Conservation (phyloP, 768 basidiomycete species). For the Filobasidium wieringae region DNA sequence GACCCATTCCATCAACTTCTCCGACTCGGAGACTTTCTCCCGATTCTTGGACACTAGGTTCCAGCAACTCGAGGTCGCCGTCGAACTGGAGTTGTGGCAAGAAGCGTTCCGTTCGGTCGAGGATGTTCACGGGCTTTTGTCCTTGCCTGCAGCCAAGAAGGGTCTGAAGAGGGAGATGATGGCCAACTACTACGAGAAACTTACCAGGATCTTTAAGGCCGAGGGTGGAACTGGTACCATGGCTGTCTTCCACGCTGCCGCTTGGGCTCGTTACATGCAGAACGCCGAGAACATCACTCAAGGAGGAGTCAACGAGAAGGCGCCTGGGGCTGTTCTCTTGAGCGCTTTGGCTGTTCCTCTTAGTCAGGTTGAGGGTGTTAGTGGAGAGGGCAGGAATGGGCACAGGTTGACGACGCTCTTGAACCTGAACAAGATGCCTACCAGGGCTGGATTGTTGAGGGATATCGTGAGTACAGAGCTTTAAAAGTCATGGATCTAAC, state of each 20-base stretch:
- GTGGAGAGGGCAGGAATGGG: slow-evolving; percentile 51
- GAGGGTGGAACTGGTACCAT: slow-evolving; percentile 45
- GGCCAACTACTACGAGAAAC: slow-evolving; percentile 98
- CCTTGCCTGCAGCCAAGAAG: slow-evolving; percentile 60
- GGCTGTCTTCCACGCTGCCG: slow-evolving; percentile 80
- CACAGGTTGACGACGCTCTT: slow-evolving; percentile 67
- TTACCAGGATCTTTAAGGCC: slow-evolving; percentile 90
- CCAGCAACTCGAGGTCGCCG: slow-evolving; percentile 87
- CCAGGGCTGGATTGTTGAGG: slow-evolving; percentile 67
- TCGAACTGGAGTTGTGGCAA: slow-evolving; percentile 97
- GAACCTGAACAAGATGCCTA: slow-evolving; percentile 70
- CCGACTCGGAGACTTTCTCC: slow-evolving; percentile 85
- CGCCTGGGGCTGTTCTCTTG: slow-evolving; percentile 84
- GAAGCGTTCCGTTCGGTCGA: slow-evolving; percentile 97
- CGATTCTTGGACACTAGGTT: slow-evolving; percentile 95
- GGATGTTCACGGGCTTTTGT: slow-evolving; percentile 90
- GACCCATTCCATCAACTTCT: slow-evolving; percentile 84
- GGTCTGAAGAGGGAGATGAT: slow-evolving; percentile 88
- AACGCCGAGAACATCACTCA: slow-evolving; percentile 37
- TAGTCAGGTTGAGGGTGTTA: slow-evolving; percentile 42
- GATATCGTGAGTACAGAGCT: slow-evolving; percentile 57
- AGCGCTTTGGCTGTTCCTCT: slow-evolving; percentile 89
- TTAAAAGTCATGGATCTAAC: neutral
- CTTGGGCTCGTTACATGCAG: slow-evolving; percentile 77
- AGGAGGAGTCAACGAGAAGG: slow-evolving; percentile 46